phyloP scores from a whole-genome alignment of 768 basidiomycete species.

The Scleroderma bovista region DNA sequence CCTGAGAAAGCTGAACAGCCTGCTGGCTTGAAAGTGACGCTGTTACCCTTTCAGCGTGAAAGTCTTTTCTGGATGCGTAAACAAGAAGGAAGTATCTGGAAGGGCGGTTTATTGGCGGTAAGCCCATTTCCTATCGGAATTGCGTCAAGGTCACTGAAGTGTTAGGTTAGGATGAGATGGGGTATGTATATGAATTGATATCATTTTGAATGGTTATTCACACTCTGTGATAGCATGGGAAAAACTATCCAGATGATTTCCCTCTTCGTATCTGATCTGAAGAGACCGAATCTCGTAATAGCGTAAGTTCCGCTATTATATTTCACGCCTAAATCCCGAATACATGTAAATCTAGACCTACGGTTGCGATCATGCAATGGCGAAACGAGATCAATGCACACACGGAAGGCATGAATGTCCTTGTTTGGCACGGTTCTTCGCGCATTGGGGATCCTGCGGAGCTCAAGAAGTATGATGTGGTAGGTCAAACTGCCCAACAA shows the following conservation, averaged over 20 bases:
- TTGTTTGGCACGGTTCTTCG: slow-evolving; percentile 87
- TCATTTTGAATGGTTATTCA: slow-evolving; percentile 6
- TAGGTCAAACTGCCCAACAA: slow-evolving; percentile 29
- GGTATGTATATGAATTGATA: slow-evolving; percentile 41
- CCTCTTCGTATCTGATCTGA: slow-evolving; percentile 71
- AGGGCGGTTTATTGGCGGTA: slow-evolving; percentile 89
- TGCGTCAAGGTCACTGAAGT: slow-evolving; percentile 5
- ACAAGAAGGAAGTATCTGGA: slow-evolving; percentile 85
- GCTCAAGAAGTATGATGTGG: slow-evolving; percentile 84
- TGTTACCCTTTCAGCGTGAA: slow-evolving; percentile 94
- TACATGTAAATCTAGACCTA: slow-evolving; percentile 29
- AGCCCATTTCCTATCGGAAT: slow-evolving; percentile 21
- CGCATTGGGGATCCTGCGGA: slow-evolving; percentile 62
- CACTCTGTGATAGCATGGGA: slow-evolving; percentile 58
- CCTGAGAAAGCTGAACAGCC: slow-evolving; percentile 79
- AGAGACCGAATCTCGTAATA: slow-evolving; percentile 84
- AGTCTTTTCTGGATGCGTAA: slow-evolving; percentile 94
- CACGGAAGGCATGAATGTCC: slow-evolving; percentile 76
- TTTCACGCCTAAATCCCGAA: not conserved
- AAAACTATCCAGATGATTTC: slow-evolving; percentile 97
- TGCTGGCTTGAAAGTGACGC: slow-evolving; percentile 69
- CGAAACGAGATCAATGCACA: slow-evolving; percentile 87
- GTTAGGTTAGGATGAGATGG: slow-evolving; percentile 75
- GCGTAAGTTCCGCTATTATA: slow-evolving; percentile 52
- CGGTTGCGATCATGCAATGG: slow-evolving; percentile 74